Evolutionary conservation across 2,329 filamentous ascomycete species (phyloP), one percentile per base, ranked within the genome.

Genomic region (Cladophialophora psammophila): DNA sequence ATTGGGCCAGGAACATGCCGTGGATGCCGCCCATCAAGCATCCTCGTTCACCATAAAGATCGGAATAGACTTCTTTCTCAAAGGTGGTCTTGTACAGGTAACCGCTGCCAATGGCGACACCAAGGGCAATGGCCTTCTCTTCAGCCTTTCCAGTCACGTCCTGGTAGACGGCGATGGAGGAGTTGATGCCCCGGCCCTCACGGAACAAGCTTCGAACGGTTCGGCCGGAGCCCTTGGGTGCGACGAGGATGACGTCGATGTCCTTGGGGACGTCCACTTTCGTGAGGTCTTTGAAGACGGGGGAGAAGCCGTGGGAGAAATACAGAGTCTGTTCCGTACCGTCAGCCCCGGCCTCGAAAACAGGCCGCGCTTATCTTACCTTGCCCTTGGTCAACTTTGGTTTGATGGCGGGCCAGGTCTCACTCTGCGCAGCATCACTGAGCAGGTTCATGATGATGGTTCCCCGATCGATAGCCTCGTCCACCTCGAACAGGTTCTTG

Each of bases 51-150:
- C 95, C 95, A 87, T 99, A 99, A 75, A 99, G 90, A 85, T 98
- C 95, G 71, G 93, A 97, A 91, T 96, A 97, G 80, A 99, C 95
- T 87, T 99, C 95, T 91, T 99, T 99, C 89, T 99, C 91, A 80
- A 99, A 99, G 81, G 95, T 99, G 80, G 95, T 99, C 91, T 98
- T 92, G 90, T 99, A 99, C 76, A 99, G 92, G 89, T 99, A 99
- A 79, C 95, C 95, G 78, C 91, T 93, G 81, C 94, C 95, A 80
- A 99, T 91, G 80, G 94, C 95, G 72, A 98, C 94, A 86, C 95
- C 95, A 76, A 99, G 90, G 75, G 95, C 95, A 77, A 97, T 85
- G 76, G 95, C 95, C 88, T 94, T 96, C 89, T 99, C 95, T 87
- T 98, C 89, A 78, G 95, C 95, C 85, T 97, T 92, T 82, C 95